Evolutionary conservation across 202 grass and related monocot genomes (phyloP), one percentile per base, ranked within the genome.

Genomic region (Setaria italica): DNA sequence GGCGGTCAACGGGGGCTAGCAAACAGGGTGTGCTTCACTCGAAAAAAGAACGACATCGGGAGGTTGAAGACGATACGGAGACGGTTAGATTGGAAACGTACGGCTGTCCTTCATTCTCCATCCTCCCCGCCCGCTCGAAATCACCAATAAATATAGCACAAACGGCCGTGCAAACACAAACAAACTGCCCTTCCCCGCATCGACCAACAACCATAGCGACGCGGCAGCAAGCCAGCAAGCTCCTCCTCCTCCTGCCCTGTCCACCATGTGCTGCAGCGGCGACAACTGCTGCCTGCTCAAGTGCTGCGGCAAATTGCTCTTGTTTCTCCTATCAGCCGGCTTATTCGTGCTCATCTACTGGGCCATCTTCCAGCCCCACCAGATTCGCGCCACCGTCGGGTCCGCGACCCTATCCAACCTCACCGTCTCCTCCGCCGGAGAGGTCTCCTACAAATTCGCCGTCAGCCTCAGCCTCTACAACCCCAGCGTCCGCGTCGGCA

Each of bases 351-450:
- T 93, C 62, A 29, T 90, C 65, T 96, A 89, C 67, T 93, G 89
- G 94, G 63, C 88, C 57, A 84, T 79, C 76, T 90, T 88, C 81
- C 91, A 88, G 78, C 91, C 94, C 9, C 91, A 90, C 54, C 84
- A 91, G 29, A 91, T 96, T 17, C 85, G 69, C 45, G 94, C 87
- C 66, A 80, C 88, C 42, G 62, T 91, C 15, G 70, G 12, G 70
- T 72, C 82, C 48, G 91, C 81, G 65, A 65, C 85, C 9, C 84
- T 96, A 35, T 46, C 89, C 59, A 86, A 69, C 68, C 92, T 96
- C 89, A 85, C 86, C 79, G 55, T 81, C 1, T 10, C 50, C 47
- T 2, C 66, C 37, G 7, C 33, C 48, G 35, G 39, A 11, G 50
- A 74, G 16, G 80, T 89, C 32, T 85, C 83, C 60, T 93, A 95